Evolutionary conservation across 148 eudicot species (phyloP).

Genomic region (Rhododendron henanense): DNA sequence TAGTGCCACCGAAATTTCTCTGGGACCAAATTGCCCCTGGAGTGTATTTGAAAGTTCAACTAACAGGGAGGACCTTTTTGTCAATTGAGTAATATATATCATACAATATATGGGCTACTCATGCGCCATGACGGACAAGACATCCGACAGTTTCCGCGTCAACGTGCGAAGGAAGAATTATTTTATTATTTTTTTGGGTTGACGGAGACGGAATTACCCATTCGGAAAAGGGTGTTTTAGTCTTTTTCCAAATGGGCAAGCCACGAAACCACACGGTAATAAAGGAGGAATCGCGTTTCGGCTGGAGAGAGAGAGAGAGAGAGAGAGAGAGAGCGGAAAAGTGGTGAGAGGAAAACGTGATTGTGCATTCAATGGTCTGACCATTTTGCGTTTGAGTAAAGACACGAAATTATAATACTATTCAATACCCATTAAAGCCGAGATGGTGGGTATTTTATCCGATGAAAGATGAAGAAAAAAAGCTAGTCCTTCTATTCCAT

Average conservation of each 20-base stretch:
- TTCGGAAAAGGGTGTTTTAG: neutral
- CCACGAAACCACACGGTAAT: neutral
- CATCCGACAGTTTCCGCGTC: neutral
- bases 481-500: neutral
- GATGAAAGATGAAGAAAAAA: neutral
- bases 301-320: conserved; percentile 14
- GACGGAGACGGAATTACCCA: neutral
- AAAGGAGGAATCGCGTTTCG: conserved; percentile 2
- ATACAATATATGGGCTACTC: neutral
- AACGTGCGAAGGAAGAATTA: neutral
- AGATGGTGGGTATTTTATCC: neutral
- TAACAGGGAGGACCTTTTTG: neutral
- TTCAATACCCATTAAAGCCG: neutral
- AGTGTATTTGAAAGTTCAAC: neutral
- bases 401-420: conserved; percentile 12
- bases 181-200: neutral
- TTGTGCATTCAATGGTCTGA: conserved; percentile 22
- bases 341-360: conserved; percentile 21
- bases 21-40: neutral
- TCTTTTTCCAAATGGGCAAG: neutral
- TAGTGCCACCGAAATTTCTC: neutral
- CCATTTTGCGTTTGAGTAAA: conserved; percentile 23
- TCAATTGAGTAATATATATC: neutral
- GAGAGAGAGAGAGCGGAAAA: neutral
- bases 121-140: neutral